phyloP scores from a whole-genome alignment of 148 eudicot genomes.

The Euryodendron excelsum region DNA sequence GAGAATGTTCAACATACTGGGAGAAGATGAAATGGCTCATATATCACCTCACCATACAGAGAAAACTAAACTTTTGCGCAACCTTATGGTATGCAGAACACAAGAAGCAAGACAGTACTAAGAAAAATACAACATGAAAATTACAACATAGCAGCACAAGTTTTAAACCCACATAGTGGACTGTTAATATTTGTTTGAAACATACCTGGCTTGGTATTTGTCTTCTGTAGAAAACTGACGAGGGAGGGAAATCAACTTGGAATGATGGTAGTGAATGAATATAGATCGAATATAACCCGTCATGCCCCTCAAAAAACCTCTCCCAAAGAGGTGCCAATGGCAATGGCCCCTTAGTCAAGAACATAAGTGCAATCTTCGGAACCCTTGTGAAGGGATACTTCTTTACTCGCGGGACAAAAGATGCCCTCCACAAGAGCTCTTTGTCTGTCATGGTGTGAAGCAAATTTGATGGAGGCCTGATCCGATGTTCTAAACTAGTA shows the following conservation, averaged over 20 bases:
- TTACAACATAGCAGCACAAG: neutral
- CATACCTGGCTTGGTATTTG: conserved; percentile 88
- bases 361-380: conserved; percentile 95
- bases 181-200: neutral
- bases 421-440: conserved; percentile 81
- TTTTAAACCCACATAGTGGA: neutral
- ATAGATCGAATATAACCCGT: conserved; percentile 66
- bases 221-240: conserved; percentile 78
- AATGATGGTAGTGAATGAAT: conserved; percentile 74
- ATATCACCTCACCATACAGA: neutral
- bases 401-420: conserved; percentile 57
- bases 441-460: conserved; percentile 73
- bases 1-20: neutral
- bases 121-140: neutral
- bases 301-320: conserved; percentile 78
- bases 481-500: conserved; percentile 48
- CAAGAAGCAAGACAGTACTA: neutral
- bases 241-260: conserved; percentile 44
- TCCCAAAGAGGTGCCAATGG: conserved; percentile 94
- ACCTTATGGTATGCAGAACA: neutral
- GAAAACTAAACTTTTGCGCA: neutral
- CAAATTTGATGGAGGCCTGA: conserved; percentile 68
- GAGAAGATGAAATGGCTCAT: neutral
- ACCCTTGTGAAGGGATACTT: conserved; percentile 58
- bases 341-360: conserved; percentile 93